Base-by-base conservation (phyloP, 805 yeast species). In the Starmerella riodocensis region DNA sequence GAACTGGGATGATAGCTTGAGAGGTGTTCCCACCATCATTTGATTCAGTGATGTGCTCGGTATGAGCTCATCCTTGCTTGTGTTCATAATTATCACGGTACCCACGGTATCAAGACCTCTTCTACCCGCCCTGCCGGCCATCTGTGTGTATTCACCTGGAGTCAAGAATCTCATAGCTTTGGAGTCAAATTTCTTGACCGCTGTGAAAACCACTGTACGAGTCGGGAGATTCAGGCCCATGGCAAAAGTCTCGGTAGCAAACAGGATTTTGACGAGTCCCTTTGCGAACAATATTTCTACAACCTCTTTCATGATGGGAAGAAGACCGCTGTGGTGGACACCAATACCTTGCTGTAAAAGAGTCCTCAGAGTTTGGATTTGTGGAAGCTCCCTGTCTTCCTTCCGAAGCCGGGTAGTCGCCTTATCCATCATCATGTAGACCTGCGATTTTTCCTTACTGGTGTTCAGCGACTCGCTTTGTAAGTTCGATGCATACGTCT, bases 51-150 rank as follows among this genome's bases (percentile, higher is more conserved):
- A 71, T 1, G 66, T 37, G 6, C 50, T 38, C 3, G 65, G 62
- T 4, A 57, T 46, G 16, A 35, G 22, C 16, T 54, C 57, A 8
- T 52, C 52, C 24, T 42, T 42, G 8, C 58, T 60, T 5, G 52
- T 48, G 2, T 93, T 69, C 93, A 91, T 84, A 6, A 86, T 74
- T 46, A 91, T 84, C 11, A 91, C 98, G 0, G 96, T 88, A 55
- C 98, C 98, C 0, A 81, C 83, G 17, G 75, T 64, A 64, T 91
- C 98, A 48, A 91, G 63, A 26, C 98, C 98, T 66, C 98, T 76
- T 63, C 98, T 76, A 44, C 98, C 98, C 0, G 98, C 98, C 60
- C 98, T 73, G 32, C 98, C 98, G 0, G 96, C 86, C 98, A 91
- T 91, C 61, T 88, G 98, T 0, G 97, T 91, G 57, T 88, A 91